These are phyloP conservation scores for Pseudisothecium myosuroides DNA, from an alignment of 225 moss, liverwort and hornwort genomes.

Conservation along the genomic window DNA sequence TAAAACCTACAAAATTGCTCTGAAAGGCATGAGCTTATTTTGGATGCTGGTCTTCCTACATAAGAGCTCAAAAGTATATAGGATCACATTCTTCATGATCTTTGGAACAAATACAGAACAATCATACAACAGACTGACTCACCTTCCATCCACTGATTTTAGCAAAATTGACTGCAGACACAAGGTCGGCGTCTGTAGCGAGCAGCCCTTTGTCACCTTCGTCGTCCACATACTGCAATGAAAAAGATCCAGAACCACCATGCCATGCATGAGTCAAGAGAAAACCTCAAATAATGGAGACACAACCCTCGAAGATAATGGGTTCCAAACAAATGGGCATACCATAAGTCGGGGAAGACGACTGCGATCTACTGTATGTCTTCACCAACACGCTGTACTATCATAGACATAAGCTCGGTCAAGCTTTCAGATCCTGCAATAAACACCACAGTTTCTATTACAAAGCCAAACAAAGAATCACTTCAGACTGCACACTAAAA, in stretches of 20 bases:
- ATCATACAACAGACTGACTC: not conserved
- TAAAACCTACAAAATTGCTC: not conserved
- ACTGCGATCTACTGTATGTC: conserved; percentile 73
- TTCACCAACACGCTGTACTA: conserved; percentile 90
- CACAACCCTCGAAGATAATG: not conserved
- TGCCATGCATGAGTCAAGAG: not conserved
- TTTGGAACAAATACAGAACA: not conserved
- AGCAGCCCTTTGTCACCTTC: conserved; percentile 93
- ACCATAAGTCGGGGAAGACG: conserved; percentile 93
- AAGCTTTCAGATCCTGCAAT: conserved; percentile 93
- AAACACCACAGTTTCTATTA: not conserved
- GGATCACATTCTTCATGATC: not conserved
- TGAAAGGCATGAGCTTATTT: not conserved
- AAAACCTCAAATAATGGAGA: not conserved
- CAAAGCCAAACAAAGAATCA: not conserved
- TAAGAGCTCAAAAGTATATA: not conserved
- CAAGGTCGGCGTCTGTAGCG: conserved; percentile 80
- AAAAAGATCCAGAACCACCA: not conserved
- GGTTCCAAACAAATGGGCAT: not conserved
- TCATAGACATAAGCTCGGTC: conserved; percentile 93
- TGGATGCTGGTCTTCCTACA: not conserved
- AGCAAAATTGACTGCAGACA: conserved; percentile 91
- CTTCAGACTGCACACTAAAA: not conserved
- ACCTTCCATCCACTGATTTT: conserved; percentile 96
- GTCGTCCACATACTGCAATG: conserved; percentile 92